Evolutionary conservation across 305 asterid genomes (phyloP).

Genomic region (Fraxinus sp.): DNA sequence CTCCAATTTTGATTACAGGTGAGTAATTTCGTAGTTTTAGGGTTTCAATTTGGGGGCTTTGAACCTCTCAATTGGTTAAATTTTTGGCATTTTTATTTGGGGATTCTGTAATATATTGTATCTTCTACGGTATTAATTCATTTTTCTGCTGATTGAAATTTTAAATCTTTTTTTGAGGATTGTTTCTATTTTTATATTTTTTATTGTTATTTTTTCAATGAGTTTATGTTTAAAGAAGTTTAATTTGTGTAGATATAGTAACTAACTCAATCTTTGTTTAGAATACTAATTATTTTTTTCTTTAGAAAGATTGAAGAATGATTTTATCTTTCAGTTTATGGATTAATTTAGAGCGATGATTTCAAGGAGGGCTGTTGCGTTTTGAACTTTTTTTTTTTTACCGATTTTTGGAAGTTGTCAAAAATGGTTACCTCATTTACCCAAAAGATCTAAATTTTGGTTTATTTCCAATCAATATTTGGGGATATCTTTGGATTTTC

Average conservation of each 20-base stretch:
- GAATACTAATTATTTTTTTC: slow-evolving; percentile 4
- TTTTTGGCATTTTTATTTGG: slow-evolving; percentile 29
- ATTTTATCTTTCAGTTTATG: slow-evolving; percentile 9
- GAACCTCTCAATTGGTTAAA: slow-evolving; percentile 28
- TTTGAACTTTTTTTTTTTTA: neutral
- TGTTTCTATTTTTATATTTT: slow-evolving; percentile 20
- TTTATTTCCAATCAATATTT: neutral
- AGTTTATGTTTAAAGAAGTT: slow-evolving; percentile 17
- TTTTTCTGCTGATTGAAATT: slow-evolving; percentile 19
- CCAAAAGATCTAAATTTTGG: neutral
- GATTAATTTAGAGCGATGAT: slow-evolving; percentile 3
- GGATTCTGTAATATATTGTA: slow-evolving; percentile 31
- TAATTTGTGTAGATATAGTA: neutral
- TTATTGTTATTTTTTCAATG: neutral
- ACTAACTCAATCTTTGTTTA: slow-evolving; percentile 1
- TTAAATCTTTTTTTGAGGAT: slow-evolving; percentile 11
- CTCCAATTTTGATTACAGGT: slow-evolving; percentile 49
- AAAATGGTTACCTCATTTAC: neutral
- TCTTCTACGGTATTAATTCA: slow-evolving; percentile 12
- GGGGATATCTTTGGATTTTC: neutral
- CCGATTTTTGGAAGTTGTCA: slow-evolving; percentile 2
- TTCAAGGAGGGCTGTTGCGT: slow-evolving; percentile 1
- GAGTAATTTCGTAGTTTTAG: slow-evolving; percentile 30
- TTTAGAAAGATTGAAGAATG: neutral
- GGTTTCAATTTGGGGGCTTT: slow-evolving; percentile 31